Evolutionary conservation across 352 stramenopile species (phyloP), one percentile per base, ranked within the genome.

Genomic region (Stramenopiles sp.): DNA sequence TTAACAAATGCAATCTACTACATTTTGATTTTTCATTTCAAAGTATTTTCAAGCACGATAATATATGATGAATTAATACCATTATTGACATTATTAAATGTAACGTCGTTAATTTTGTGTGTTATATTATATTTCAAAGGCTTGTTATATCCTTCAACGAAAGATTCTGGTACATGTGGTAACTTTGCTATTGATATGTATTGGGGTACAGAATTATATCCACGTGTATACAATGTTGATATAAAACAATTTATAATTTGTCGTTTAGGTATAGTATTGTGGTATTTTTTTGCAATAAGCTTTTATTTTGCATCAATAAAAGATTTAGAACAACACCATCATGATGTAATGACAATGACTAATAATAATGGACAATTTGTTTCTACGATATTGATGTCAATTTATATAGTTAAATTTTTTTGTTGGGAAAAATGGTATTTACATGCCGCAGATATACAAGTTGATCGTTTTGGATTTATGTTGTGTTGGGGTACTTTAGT

Each of bases 351-450:
- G n/a, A n/a, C n/a, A n/a, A n/a, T n/a, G n/a, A n/a, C n/a, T n/a
- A n/a, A n/a, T n/a, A n/a, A n/a, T n/a, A n/a, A n/a, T n/a, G n/a
- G n/a, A n/a, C n/a, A n/a, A n/a, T n/a, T n/a, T n/a, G 86, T 94
- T 69, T 92, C 88, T 78, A 91, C 93, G 1, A 83, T 79, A 0
- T 86, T 96, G 43, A 92, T 97, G 84, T 84, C 96, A 78, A 83
- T 97, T 74, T 98, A 98, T 86, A 85, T 98, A 13, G 89, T 88
- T 84, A 98, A 98, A 86, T 98, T 98, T 85, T 98, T 97, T 85
- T 90, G 90, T 83, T 97, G 93, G 91, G 91, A 96, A 80, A n/a
- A n/a, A n/a, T n/a, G n/a, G n/a, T n/a, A n/a, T n/a, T n/a, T n/a
- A n/a, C n/a, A n/a, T n/a, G n/a, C n/a, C n/a, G n/a, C 98, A 84